Base-by-base conservation (phyloP, 2,329 filamentous ascomycete species). In the Trichoderma koningiopsis region DNA sequence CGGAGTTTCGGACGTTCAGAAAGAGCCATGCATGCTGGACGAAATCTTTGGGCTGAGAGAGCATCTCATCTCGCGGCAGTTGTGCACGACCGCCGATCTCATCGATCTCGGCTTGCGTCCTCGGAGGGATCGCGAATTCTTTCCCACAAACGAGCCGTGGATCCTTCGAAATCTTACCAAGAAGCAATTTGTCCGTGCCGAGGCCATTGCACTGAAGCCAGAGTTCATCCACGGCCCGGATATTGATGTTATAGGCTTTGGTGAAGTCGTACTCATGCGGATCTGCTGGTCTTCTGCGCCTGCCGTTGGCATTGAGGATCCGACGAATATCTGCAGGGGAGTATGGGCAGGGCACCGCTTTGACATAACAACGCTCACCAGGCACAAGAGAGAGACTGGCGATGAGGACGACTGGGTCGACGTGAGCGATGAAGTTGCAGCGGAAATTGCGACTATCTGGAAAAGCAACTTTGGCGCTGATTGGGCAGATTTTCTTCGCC, bases 331-430 rank as follows among this genome's bases (percentile, higher is more conserved):
- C 14, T 55, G 24, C 33, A 43, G 70, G 22, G 70, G 69, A 27
- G 49, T 57, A 19, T 72, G 69, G 70, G 69, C 69, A 19, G 70
- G 69, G 2, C 70, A 72, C 62, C 22, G 66, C 29, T 71, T 72
- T 22, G 70, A 72, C 24, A 72, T 70, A 10, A 61, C 37, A 14
- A 64, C 49, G 5, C 27, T 69, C 5, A 27, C 69, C 1, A 43
- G 37, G 24, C 70, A 71, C 29, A 14, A 19, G 24, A 27, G 29
- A 4, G 53, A 59, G 2, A 13, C 14, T 22, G 56, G 29, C 0
- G 31, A 35, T 1, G 31, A 27, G 11, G 5, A 3, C 14, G 58
- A 47, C 1, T 71, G 69, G 70, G 58, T 3, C 2, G 70, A 70
- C 27, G 65, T 52, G 22, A 72, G 69, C 47, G 40, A 67, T 0